Conservation (phyloP, 2,329 filamentous ascomycete species). For the Phialemonium atrogriseum region DNA sequence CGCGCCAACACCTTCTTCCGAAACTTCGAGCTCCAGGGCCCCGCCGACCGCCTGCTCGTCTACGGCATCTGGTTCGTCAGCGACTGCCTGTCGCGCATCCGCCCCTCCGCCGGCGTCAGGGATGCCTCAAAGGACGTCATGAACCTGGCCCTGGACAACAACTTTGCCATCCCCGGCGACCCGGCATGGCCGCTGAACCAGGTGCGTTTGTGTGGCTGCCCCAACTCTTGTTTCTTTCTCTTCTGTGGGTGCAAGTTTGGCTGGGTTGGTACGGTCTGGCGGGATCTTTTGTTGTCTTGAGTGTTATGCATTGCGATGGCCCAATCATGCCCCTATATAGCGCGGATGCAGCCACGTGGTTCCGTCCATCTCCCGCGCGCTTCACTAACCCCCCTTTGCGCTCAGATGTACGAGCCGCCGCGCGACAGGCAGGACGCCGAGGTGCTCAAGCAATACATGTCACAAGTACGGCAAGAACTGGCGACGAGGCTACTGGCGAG, state of each 20-base stretch:
- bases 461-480: constrained; percentile 88
- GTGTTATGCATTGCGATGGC: too few relatives aligned
- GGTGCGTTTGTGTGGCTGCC: constrained; percentile 28
- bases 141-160: constrained; percentile 82
- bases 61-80: constrained; percentile 95
- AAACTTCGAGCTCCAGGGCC: constrained; percentile 98
- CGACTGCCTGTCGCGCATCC: constrained; percentile 84
- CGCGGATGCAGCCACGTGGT: too few relatives aligned
- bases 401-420: constrained; percentile 85
- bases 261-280: too few relatives aligned
- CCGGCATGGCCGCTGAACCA: constrained; percentile 91
- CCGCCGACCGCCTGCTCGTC: constrained; percentile 86
- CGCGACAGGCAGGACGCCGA: constrained; percentile 84
- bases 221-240: too few relatives aligned
- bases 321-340: too few relatives aligned
- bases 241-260: too few relatives aligned
- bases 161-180: constrained; percentile 93
- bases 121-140: constrained; percentile 66
- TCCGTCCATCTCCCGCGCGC: too few relatives aligned
- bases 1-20: constrained; percentile 98
- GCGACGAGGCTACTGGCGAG: constrained; percentile 73
- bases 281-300: too few relatives aligned
- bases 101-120: constrained; percentile 56
- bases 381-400: too few relatives aligned
- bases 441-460: constrained; percentile 77